Percentiles rank a stretch among this genome's conserved stretches.
These are phyloP conservation scores for Xylariales sp. DNA, from an alignment of 2,329 filamentous ascomycete species.

Conservation along the genomic window DNA sequence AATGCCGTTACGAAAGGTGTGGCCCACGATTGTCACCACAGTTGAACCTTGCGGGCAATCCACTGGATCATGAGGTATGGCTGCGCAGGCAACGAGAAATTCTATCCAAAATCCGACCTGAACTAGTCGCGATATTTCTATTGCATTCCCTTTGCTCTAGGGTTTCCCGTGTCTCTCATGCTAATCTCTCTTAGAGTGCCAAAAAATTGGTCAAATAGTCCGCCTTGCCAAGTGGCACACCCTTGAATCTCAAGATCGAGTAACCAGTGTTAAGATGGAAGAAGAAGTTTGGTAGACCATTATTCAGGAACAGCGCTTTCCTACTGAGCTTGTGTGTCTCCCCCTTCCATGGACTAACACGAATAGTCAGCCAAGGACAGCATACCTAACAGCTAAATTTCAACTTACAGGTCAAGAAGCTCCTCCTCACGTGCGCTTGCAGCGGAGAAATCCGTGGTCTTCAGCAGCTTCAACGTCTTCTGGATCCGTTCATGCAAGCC, in stretches of 20 bases:
- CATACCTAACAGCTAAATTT: neutral
- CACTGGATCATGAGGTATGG: too few relatives aligned
- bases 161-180: too few relatives aligned
- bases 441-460: slow-evolving; percentile 18
- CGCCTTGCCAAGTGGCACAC: slow-evolving; percentile 54
- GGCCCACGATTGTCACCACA: too few relatives aligned
- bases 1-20: too few relatives aligned
- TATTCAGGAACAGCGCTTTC: neutral
- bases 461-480: slow-evolving; percentile 19
- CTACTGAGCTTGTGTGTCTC: slow-evolving; percentile 6
- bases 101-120: too few relatives aligned
- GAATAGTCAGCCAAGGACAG: neutral
- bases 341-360: slow-evolving; percentile 37
- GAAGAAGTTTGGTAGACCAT: slow-evolving; percentile 27
- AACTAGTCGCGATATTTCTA: too few relatives aligned
- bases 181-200: too few relatives aligned
- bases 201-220: slow-evolving; percentile 36
- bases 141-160: too few relatives aligned
- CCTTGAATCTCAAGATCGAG: slow-evolving; percentile 54
- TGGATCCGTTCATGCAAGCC: slow-evolving; percentile 30
- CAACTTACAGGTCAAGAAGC: slow-evolving; percentile 15
- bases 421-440: slow-evolving; percentile 25
- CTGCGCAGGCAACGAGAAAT: too few relatives aligned
- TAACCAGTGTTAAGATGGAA: slow-evolving; percentile 58
- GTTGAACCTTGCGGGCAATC: too few relatives aligned